A percentile compares a stretch with the other conserved stretches of the same genome.
Conservation (phyloP, 2,329 filamentous ascomycete genomes). For the Aspergillus nomiae region DNA sequence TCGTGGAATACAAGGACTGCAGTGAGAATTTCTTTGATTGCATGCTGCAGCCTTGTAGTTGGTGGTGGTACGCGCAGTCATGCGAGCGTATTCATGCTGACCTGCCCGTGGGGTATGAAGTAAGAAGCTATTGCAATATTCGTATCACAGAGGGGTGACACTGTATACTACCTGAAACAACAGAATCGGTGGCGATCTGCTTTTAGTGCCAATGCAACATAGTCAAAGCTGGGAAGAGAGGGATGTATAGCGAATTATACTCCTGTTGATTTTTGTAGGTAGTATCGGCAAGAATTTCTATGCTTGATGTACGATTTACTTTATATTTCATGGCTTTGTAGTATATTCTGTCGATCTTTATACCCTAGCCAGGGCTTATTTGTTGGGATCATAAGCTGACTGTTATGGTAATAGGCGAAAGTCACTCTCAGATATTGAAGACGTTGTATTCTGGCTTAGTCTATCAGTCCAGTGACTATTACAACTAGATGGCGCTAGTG, state of each 20-base stretch:
- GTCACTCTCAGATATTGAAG: background rate
- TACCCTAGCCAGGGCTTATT: background rate
- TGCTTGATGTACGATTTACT: background rate
- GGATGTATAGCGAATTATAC: background rate
- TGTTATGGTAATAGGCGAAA: background rate
- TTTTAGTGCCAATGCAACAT: background rate
- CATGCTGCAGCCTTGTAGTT: background rate
- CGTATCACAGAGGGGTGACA: background rate
- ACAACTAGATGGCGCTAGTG: background rate
- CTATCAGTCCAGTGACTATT: background rate
- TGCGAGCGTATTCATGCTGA: too few species aligned
- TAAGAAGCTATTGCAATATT: background rate
- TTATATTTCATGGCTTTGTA: background rate
- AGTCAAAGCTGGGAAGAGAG: background rate
- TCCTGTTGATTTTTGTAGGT: background rate
- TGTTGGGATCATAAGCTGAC: background rate
- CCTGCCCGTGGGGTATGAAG: background rate
- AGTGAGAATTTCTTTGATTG: background rate
- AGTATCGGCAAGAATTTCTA: background rate
- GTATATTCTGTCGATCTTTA: background rate
- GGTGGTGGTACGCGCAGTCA: too few species aligned
- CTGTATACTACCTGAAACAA: background rate
- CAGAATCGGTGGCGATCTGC: background rate
- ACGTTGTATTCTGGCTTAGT: background rate
- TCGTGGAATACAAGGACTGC: background rate